Evolutionary conservation across 805 yeast genomes (phyloP).

Genomic region (Candida gorgasii): DNA sequence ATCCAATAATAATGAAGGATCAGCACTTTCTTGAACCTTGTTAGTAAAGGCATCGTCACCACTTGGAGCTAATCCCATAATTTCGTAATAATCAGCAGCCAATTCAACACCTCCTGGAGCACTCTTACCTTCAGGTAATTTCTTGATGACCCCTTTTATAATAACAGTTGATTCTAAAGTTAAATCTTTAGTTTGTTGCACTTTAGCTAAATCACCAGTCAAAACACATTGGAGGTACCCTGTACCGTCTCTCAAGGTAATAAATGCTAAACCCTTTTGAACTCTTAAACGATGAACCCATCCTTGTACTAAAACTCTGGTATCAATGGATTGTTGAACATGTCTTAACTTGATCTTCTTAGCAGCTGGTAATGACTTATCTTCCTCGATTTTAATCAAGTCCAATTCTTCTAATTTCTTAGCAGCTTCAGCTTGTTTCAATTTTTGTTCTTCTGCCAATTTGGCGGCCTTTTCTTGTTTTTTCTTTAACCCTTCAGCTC

Average conservation of each 20-base stretch:
- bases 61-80: slow-evolving; percentile 91
- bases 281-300: slow-evolving; percentile 95
- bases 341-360: slow-evolving; percentile 62
- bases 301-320: slow-evolving; percentile 80
- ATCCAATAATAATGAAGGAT: slow-evolving; percentile 88
- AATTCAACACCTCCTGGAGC: slow-evolving; percentile 99
- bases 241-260: slow-evolving; percentile 93
- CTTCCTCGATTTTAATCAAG: slow-evolving; percentile 69
- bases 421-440: slow-evolving; percentile 57
- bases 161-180: slow-evolving; percentile 86
- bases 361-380: slow-evolving; percentile 70
- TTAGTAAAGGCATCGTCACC: slow-evolving; percentile 96
- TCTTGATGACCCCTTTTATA: slow-evolving; percentile 76
- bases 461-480: slow-evolving; percentile 68
- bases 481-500: slow-evolving; percentile 88
- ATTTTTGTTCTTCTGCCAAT: slow-evolving; percentile 62
- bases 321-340: slow-evolving; percentile 55
- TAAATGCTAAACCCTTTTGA: slow-evolving; percentile 89
- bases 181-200: slow-evolving; percentile 78
- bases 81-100: slow-evolving; percentile 83
- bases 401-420: slow-evolving; percentile 77
- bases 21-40: slow-evolving; percentile 91
- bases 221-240: slow-evolving; percentile 88
- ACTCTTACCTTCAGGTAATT: slow-evolving; percentile 91
- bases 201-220: slow-evolving; percentile 88